Conservation (phyloP, 2,329 filamentous ascomycete genomes). For the Tolypocladium tundrense region DNA sequence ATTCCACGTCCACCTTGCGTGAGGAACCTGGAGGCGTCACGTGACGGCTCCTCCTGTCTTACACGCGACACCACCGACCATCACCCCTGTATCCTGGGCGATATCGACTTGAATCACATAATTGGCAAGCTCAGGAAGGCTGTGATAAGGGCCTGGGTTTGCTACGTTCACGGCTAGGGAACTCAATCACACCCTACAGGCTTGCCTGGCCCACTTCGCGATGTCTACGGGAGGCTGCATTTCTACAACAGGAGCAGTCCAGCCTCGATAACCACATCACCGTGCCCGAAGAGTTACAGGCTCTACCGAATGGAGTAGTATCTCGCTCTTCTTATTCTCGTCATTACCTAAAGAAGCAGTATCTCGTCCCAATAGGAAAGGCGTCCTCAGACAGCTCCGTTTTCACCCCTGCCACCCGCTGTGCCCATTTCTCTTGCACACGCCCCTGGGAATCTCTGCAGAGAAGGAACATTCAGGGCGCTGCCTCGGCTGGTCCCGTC, state of each 20-base stretch:
- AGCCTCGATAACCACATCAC: slow-evolving; percentile 6
- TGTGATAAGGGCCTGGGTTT: not conserved
- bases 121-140: not conserved
- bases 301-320: slow-evolving; percentile 11
- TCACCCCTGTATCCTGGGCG: not conserved
- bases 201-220: not conserved
- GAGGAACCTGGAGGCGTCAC: not conserved
- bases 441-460: not conserved
- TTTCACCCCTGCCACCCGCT: not conserved
- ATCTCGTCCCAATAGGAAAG: slow-evolving; percentile 21
- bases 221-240: not conserved
- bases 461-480: not conserved
- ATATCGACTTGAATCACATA: slow-evolving; percentile 6
- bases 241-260: not conserved
- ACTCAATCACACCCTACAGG: not conserved
- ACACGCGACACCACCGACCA: not conserved
- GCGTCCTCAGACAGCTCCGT: slow-evolving; percentile 11
- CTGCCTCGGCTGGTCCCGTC: not conserved
- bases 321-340: slow-evolving; percentile 7
- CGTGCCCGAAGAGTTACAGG: slow-evolving; percentile 10
- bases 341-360: slow-evolving; percentile 20
- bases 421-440: not conserved
- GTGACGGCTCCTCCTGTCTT: not conserved
- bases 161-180: not conserved
- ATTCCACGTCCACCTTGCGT: not conserved